Evolutionary conservation across 2,329 filamentous ascomycete genomes (phyloP).

Genomic region (Lachnellula subtilissima): DNA sequence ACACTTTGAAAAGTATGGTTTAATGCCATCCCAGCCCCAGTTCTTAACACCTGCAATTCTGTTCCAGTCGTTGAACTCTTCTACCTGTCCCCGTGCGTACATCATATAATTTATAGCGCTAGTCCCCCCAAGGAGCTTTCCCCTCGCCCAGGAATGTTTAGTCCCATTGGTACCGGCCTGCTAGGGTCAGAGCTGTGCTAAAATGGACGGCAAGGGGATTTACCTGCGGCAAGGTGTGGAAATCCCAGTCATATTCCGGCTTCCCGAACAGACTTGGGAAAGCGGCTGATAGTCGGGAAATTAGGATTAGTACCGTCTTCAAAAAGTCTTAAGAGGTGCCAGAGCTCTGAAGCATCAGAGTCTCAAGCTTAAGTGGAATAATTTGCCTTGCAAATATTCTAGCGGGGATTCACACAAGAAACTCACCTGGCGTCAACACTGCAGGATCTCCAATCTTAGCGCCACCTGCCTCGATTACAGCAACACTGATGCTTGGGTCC

Average conservation of each 20-base stretch:
- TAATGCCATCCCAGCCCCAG: conserved; percentile 37
- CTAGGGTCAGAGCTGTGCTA: background rate
- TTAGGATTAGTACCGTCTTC: too few relatives aligned
- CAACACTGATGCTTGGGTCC: conserved; percentile 33
- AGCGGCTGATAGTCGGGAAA: too few relatives aligned
- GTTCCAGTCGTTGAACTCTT: conserved; percentile 38
- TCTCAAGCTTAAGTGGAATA: too few relatives aligned
- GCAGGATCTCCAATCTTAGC: conserved; percentile 33
- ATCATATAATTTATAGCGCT: conserved; percentile 35
- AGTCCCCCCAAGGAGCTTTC: conserved; percentile 33
- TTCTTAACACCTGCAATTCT: conserved; percentile 35
- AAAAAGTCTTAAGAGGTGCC: too few relatives aligned
- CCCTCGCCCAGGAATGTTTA: conserved; percentile 21
- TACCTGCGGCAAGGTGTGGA: conserved; percentile 13
- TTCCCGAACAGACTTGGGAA: background rate
- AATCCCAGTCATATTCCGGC: conserved; percentile 15
- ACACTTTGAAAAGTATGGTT: conserved; percentile 39
- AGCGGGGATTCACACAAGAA: conserved; percentile 1
- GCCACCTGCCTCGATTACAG: conserved; percentile 39
- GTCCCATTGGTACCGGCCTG: conserved; percentile 6
- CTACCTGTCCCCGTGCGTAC: conserved; percentile 17
- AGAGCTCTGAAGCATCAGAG: too few relatives aligned
- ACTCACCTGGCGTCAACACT: conserved; percentile 32
- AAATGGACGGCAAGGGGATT: background rate
- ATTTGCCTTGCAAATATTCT: too few relatives aligned